These are phyloP conservation scores for Parascedosporium putredinis DNA, from an alignment of 2,329 filamentous ascomycete genomes.

Conservation along the genomic window DNA sequence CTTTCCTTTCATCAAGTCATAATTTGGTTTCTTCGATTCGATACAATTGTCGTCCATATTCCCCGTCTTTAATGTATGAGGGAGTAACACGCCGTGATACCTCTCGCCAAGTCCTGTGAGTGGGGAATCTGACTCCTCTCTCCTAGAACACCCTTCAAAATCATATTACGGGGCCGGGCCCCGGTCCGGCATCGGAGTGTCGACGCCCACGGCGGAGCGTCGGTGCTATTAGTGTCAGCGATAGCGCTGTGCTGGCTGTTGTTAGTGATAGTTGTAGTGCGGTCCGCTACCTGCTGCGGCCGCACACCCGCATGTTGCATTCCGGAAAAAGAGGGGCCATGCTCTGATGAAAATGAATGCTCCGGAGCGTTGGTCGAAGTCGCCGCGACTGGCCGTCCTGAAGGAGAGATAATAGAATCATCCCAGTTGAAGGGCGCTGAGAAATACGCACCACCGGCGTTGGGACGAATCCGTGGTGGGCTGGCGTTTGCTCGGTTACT, in stretches of 20 bases:
- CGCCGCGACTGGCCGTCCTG: neutral
- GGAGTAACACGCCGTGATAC: too few species aligned
- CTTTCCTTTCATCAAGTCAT: conserved; percentile 1
- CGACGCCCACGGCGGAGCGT: neutral
- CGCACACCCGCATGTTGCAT: neutral
- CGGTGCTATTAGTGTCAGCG: neutral
- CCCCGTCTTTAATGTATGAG: neutral
- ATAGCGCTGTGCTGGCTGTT: neutral
- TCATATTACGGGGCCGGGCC: neutral
- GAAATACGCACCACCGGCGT: neutral
- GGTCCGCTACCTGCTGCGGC: neutral
- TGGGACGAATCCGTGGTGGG: neutral
- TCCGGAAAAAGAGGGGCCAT: neutral
- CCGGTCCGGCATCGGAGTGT: conserved; percentile 7
- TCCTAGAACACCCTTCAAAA: neutral
- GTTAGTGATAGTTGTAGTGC: neutral
- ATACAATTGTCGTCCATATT: neutral
- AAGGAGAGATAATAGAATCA: neutral
- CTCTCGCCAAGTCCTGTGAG: neutral
- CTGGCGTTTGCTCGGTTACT: neutral
- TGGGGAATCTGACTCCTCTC: neutral
- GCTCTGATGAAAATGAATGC: neutral
- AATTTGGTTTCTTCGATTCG: neutral
- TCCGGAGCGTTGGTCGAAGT: too few species aligned
- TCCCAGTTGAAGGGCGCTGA: neutral